phyloP scores from a whole-genome alignment of 1,139 yeast species.

The Yamadazyma friedrichii region DNA sequence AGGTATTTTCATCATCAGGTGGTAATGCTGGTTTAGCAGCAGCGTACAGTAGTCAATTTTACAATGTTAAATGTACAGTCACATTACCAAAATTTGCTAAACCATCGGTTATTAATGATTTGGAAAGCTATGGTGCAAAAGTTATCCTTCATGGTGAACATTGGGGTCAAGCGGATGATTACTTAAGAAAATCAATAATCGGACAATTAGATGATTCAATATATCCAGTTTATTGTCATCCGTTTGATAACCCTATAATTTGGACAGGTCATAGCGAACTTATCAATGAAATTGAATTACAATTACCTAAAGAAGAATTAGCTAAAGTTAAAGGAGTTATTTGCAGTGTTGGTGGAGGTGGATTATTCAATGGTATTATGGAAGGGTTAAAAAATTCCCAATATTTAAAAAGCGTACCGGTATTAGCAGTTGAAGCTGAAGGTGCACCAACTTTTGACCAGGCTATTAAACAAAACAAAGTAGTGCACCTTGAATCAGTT shows the following conservation, averaged over 20 bases:
- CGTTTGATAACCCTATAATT: conserved; percentile 59
- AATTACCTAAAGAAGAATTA: conserved; percentile 27
- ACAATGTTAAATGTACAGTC: conserved; percentile 56
- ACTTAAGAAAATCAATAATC: conserved; percentile 40
- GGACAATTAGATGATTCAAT: conserved; percentile 20
- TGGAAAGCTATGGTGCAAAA: conserved; percentile 50
- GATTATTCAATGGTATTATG: conserved; percentile 63
- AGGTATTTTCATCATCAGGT: conserved; percentile 65
- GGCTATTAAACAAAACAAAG: conserved; percentile 46
- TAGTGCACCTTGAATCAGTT: conserved; percentile 44
- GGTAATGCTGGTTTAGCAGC: conserved; percentile 83
- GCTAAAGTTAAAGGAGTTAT: conserved; percentile 54
- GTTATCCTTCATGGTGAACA: conserved; percentile 55
- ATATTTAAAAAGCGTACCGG: conserved; percentile 32
- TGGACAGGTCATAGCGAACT: conserved; percentile 71
- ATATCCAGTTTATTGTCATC: conserved; percentile 63
- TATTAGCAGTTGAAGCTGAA: conserved; percentile 57
- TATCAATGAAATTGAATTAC: conserved; percentile 54
- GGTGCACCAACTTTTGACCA: conserved; percentile 59
- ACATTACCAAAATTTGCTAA: conserved; percentile 57
- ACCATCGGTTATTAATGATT: conserved; percentile 24
- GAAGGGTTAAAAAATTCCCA: conserved; percentile 45
- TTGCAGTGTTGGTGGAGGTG: conserved; percentile 77
- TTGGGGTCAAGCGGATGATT: conserved; percentile 67
- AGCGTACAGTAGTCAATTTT: conserved; percentile 53